Percentiles rank a stretch among this genome's conserved stretches.
Evolutionary conservation across 176 grass and related monocot genomes (phyloP).

Genomic region (Oryza officinalis): DNA sequence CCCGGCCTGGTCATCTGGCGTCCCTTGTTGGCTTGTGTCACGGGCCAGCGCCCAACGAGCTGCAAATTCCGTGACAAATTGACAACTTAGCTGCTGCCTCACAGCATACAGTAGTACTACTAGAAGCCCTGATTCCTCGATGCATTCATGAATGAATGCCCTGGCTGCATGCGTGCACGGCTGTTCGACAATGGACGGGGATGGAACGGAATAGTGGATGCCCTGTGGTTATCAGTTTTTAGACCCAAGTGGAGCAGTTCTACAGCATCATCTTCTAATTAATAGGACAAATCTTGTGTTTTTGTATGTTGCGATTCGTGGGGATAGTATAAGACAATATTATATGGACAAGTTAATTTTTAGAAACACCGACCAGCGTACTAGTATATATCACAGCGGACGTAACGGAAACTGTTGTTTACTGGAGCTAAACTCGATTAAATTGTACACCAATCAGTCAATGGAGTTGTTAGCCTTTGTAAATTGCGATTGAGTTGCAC

Average conservation of each 20-base stretch:
- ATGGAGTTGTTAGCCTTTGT: constrained; percentile 42
- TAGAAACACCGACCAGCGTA: background rate
- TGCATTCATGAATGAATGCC: background rate
- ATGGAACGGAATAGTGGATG: background rate
- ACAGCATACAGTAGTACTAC: background rate
- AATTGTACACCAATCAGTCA: constrained; percentile 11
- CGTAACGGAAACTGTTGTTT: constrained; percentile 7
- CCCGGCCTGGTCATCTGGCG: background rate
- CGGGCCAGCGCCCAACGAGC: background rate
- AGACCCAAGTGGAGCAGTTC: background rate
- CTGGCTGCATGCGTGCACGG: background rate
- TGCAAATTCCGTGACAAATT: background rate
- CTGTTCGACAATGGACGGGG: background rate
- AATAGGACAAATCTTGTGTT: background rate
- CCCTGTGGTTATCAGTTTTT: background rate
- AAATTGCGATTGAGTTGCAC: background rate
- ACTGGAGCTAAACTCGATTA: background rate
- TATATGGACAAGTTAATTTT: background rate
- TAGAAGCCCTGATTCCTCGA: background rate
- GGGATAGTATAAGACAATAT: background rate
- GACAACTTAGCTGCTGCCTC: constrained; percentile 18
- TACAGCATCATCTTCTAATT: background rate
- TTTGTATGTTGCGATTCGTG: background rate
- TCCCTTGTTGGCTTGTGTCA: constrained; percentile 32
- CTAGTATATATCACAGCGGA: background rate